Conservation (phyloP, 2,329 filamentous ascomycete genomes). For the Chlorencoelia australis region DNA sequence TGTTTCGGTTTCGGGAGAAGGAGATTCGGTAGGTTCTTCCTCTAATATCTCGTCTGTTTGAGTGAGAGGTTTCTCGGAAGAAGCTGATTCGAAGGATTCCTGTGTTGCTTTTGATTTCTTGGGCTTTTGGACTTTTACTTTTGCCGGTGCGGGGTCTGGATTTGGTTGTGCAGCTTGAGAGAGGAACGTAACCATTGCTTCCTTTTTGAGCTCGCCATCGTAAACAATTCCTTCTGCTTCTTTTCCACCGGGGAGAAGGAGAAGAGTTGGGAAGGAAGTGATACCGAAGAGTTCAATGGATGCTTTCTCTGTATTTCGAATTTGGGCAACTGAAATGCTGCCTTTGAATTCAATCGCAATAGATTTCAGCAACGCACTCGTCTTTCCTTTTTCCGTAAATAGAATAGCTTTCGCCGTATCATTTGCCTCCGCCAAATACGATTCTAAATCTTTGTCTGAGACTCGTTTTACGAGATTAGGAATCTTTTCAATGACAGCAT, state of each 20-base stretch:
- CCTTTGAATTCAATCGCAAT: conserved; percentile 87
- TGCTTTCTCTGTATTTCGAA: conserved; percentile 54
- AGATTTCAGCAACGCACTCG: conserved; percentile 71
- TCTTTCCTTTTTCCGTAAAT: conserved; percentile 88
- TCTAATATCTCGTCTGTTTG: conserved; percentile 41
- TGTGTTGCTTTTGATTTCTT: conserved; percentile 29
- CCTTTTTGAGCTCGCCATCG: conserved; percentile 77
- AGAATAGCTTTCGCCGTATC: conserved; percentile 75
- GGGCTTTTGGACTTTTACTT: conserved; percentile 34
- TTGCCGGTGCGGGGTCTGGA: conserved; percentile 53
- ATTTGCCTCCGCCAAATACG: conserved; percentile 59
- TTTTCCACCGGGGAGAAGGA: conserved; percentile 63
- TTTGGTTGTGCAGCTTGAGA: conserved; percentile 71
- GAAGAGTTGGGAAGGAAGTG: conserved; percentile 65
- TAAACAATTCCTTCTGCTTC: conserved; percentile 62
- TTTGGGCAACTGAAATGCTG: conserved; percentile 68
- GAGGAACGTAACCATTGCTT: conserved; percentile 71
- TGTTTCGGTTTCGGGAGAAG: conserved; percentile 26
- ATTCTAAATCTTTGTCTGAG: conserved; percentile 67
- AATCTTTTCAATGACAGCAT: conserved; percentile 77
- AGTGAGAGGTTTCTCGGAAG: conserved; percentile 36
- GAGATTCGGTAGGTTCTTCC: conserved; percentile 42
- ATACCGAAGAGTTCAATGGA: conserved; percentile 67
- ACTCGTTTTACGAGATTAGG: conserved; percentile 82
- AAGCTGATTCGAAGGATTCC: conserved; percentile 39